Base-by-base conservation (phyloP, 805 yeast species). In the Saccharomycopsis capsularis region DNA sequence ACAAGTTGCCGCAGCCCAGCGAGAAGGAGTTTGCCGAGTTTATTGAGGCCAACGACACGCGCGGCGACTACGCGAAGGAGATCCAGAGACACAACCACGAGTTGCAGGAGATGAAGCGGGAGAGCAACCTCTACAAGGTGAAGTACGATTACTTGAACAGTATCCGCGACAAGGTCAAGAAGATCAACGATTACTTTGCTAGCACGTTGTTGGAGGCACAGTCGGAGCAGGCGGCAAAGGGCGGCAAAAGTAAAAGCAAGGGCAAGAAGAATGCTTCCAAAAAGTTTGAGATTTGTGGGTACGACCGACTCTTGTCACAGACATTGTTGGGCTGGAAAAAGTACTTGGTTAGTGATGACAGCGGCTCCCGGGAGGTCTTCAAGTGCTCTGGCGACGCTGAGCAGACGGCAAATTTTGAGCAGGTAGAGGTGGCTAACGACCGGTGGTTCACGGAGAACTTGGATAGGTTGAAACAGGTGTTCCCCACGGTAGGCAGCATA, bases 241-340 rank as follows among this genome's bases (percentile, higher is more conserved):
- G 6, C 11, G 18, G 16, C 4, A 38, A 48, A 35, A 18, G 11
- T 13, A 27, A 44, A 11, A 58, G 49, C 22, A 59, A 56, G 39
- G 21, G 23, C 4, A 45, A 46, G 43, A 27, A 54, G 4, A 59
- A 55, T 29, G 56, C 56, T 50, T 51, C 56, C 5, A 69, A 63
- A 47, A 74, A 68, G 48, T 50, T 69, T 23, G 82, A 78, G 37
- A 62, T 79, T 3, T 80, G 85, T 61, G 79, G 79, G 9, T 79
- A 67, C 58, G 76, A 77, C 49, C 52, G 60, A 11, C 42, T 58
- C 3, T 57, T 69, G 25, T 50, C 51, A 4, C 25, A 9, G 15
- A 39, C 49, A 3, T 39, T 21, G 32, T 47, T 7, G 32, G 47
- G 40, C 35, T 50, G 35, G 53, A 40, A 19, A 25, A 36, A 18